Base-by-base conservation (phyloP, 257 asterid species). In the Fraxinus pennsylvanica region DNA sequence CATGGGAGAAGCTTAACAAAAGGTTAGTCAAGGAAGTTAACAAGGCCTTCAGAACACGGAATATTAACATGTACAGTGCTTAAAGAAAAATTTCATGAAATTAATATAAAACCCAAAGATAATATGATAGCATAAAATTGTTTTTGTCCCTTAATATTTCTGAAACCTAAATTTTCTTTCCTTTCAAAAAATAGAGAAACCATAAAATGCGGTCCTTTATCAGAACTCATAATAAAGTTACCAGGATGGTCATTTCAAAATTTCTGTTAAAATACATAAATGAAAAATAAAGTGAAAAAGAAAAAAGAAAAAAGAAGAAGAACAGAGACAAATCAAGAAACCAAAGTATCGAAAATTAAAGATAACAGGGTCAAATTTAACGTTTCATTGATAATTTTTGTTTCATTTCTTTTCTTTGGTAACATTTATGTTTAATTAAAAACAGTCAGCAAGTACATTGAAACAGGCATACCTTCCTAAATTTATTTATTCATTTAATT, bases 1-100 rank as follows among this genome's bases (percentile, higher is more conserved):
- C 98, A 95, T 12, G 97, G 96, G 59, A 95, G 92, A 86, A 95
- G 98, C 99, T 92, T 83, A 71, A 80, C 72, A 79, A 82, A 73
- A 72, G 71, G 75, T 65, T 69, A 78, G 91, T 92, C 85, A 94
- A 92, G 91, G 96, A 92, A 83, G 78, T 71, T 76, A 38, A 54
- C 45, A 59, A 80, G 63, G 57, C 57, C 57, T 47, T 47, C 57
- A 47, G 75, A 74, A 30, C 33, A 17, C 65, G 10, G 22, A 54
- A n/a, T 54, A 54, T 54, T 54, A n/a, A 17, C 65, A 59, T 19
- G 67, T 21, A 1, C 12, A 43, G 73, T 19, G 68, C 71, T 78
- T 73, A 32, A 78, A 66, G 29, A 74, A 61, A 63, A 63, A 63
- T 25, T 15, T 10, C 10, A 63, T 63, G 69, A 25, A 27, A 63